Percentiles rank a stretch among this genome's conserved stretches.
Conservation (phyloP, 129 eudicot genomes). For the Flaveria sonorensis region DNA sequence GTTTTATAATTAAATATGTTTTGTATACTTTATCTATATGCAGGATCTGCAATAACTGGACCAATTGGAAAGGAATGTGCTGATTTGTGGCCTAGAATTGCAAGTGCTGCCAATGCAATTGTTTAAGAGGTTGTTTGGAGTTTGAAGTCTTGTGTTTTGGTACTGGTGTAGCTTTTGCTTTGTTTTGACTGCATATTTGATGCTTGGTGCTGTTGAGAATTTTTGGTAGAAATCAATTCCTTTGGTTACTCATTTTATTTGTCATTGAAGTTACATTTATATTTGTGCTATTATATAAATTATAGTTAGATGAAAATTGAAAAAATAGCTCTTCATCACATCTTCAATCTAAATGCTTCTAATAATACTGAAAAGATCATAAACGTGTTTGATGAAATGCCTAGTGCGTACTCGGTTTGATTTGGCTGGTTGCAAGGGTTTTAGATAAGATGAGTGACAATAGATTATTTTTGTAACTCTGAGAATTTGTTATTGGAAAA, state of each 20-base stretch:
- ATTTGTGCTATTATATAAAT: neutral
- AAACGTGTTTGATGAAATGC: no score
- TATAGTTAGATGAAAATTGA: no score
- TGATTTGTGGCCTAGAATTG: slow-evolving; percentile 92
- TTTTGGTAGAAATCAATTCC: slow-evolving; percentile 13
- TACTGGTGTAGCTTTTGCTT: slow-evolving; percentile 7
- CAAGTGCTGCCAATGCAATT: slow-evolving; percentile 89
- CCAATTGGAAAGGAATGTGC: slow-evolving; percentile 94
- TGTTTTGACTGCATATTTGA: slow-evolving; percentile 4
- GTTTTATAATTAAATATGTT: neutral
- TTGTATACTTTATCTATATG: neutral
- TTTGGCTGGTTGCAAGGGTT: no score
- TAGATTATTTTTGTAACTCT: no score
- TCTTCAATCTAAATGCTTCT: no score
- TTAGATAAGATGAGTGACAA: no score
- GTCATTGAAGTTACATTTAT: neutral
- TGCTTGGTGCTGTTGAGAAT: slow-evolving; percentile 11
- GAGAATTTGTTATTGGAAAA: no score
- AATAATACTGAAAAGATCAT: no score
- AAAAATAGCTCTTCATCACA: no score
- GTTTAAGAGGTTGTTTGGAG: slow-evolving; percentile 37
- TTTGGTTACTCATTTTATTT: neutral
- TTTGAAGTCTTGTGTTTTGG: slow-evolving; percentile 5
- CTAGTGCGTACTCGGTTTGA: no score
- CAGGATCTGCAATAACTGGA: slow-evolving; percentile 92